These are phyloP conservation scores for Phoma sp. DNA, from an alignment of 2,329 filamentous ascomycete species.

Conservation along the genomic window DNA sequence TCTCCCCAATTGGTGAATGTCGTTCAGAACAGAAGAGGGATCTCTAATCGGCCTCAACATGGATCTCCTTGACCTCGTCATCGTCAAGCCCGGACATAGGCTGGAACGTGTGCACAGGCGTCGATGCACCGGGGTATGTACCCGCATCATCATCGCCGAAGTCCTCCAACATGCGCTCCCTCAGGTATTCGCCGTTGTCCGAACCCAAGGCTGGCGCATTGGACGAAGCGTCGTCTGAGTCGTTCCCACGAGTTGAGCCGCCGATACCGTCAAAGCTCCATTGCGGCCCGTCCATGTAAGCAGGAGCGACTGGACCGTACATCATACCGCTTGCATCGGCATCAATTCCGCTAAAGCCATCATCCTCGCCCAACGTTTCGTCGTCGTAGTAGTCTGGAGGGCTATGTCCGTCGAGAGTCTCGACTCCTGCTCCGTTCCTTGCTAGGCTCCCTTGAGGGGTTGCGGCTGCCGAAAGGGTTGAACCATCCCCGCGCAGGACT, in stretches of 20 bases:
- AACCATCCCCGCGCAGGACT: slow-evolving; percentile 50
- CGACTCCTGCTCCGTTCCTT: slow-evolving; percentile 47
- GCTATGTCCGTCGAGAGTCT: slow-evolving; percentile 39
- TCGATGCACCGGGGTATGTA: slow-evolving; percentile 24
- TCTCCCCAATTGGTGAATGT: neutral
- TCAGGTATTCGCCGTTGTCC: slow-evolving; percentile 21
- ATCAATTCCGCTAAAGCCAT: slow-evolving; percentile 22
- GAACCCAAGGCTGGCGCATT: slow-evolving; percentile 33
- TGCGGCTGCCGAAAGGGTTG: slow-evolving; percentile 40
- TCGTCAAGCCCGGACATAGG: slow-evolving; percentile 25
- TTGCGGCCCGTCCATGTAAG: slow-evolving; percentile 12
- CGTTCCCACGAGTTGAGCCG: slow-evolving; percentile 1
- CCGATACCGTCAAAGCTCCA: slow-evolving; percentile 34
- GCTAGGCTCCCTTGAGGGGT: slow-evolving; percentile 44
- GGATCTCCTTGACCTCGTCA: slow-evolving; percentile 34
- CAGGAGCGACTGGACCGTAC: slow-evolving; percentile 18
- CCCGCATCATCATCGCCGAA: slow-evolving; percentile 35
- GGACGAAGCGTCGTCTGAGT: slow-evolving; percentile 31
- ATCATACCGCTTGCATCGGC: slow-evolving; percentile 6
- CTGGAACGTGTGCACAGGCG: slow-evolving; percentile 31
- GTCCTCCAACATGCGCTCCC: slow-evolving; percentile 10
- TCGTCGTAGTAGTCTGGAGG: slow-evolving; percentile 22
- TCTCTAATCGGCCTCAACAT: slow-evolving; percentile 3
- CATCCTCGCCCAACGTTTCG: slow-evolving; percentile 37
- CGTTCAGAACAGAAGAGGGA: neutral